Conservation (phyloP, 345 rosid genomes). For the Pugionium dolabratum region DNA sequence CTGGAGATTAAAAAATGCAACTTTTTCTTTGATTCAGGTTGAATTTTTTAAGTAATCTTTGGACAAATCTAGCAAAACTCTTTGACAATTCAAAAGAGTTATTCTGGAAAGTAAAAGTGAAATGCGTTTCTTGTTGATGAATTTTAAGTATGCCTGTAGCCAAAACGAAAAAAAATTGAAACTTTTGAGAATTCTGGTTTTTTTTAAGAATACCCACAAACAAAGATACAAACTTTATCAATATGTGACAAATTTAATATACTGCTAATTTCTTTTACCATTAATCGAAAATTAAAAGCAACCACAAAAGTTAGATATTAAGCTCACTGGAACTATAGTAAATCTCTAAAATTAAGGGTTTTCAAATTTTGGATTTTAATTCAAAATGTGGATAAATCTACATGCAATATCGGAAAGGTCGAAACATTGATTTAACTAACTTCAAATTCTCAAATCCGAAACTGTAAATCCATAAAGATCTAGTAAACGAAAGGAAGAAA, state of each 20-base stretch:
- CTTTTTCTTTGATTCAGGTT: conserved; percentile 33
- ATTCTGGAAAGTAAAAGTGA: conserved; percentile 22
- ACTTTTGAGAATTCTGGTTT: conserved; percentile 31
- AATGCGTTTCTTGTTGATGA: conserved; percentile 10
- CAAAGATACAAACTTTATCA: conserved; percentile 33
- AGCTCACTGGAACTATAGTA: neutral
- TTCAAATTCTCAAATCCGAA: conserved; percentile 15
- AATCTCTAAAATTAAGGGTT: conserved; percentile 12
- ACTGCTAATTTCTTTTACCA: no score
- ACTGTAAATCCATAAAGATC: conserved; percentile 39
- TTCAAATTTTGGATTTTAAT: neutral
- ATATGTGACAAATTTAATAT: no score
- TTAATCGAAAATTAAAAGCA: neutral
- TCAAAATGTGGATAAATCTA: conserved; percentile 25
- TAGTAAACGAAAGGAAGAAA: conserved; percentile 30
- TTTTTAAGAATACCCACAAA: conserved; percentile 29
- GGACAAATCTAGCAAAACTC: conserved; percentile 1
- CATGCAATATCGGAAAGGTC: neutral
- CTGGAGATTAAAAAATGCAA: conserved; percentile 40
- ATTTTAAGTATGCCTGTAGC: neutral
- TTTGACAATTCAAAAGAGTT: conserved; percentile 1
- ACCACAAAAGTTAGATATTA: conserved; percentile 28
- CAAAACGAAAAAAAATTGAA: conserved; percentile 13
- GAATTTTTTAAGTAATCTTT: conserved; percentile 22
- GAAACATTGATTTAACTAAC: neutral